Conservation (phyloP, 345 rosid genomes). For the Gossypium ekmanianum region DNA sequence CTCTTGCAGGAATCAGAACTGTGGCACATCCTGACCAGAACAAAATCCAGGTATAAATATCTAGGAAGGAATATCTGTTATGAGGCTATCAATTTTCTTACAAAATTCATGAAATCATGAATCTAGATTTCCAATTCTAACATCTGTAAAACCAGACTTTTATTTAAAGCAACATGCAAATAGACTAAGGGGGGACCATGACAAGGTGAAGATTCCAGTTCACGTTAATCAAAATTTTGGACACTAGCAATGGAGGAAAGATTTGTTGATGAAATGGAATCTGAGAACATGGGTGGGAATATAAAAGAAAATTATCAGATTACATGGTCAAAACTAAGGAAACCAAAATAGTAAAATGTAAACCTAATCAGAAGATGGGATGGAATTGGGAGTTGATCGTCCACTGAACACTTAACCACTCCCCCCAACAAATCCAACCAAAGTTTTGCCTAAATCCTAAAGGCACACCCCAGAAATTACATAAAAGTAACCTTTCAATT, state of each 20-base stretch:
- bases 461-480: neutral
- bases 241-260: conserved; percentile 2
- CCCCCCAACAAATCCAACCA: conserved; percentile 21
- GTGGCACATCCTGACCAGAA: conserved; percentile 59
- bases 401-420: conserved; percentile 21
- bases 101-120: too few species aligned
- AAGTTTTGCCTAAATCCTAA: conserved; percentile 8
- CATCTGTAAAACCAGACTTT: neutral
- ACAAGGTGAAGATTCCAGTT: conserved; percentile 17
- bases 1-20: conserved; percentile 81
- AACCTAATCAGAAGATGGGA: conserved; percentile 6
- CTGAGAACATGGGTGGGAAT: conserved; percentile 6
- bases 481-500: neutral
- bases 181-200: conserved; percentile 16
- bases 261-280: conserved; percentile 31
- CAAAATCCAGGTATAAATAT: neutral
- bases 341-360: conserved; percentile 7
- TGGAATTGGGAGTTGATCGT: neutral
- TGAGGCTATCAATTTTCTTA: too few species aligned
- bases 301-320: neutral
- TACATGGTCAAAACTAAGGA: neutral
- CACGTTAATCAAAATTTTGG: conserved; percentile 10
- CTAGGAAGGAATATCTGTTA: neutral
- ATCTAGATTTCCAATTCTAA: too few species aligned
- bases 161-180: conserved; percentile 11